phyloP scores from a whole-genome alignment of 768 basidiomycete genomes.

The Termitomyces sp. region DNA sequence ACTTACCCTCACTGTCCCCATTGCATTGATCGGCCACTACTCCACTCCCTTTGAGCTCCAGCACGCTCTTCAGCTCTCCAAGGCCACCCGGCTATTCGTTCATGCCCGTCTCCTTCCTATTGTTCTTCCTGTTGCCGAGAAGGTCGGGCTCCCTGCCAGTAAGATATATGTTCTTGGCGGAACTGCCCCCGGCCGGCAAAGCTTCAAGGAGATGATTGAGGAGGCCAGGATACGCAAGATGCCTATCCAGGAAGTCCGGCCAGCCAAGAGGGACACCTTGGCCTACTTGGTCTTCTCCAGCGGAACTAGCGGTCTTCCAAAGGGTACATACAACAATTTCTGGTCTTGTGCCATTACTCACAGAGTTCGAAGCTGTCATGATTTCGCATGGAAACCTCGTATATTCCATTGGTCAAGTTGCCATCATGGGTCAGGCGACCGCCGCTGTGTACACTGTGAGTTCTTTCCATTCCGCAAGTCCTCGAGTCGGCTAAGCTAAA shows the following conservation, averaged over 20 bases:
- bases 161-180: slow-evolving; percentile 48
- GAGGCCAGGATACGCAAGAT: slow-evolving; percentile 19
- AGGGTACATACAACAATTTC: slow-evolving; percentile 10
- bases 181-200: slow-evolving; percentile 28
- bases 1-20: slow-evolving; percentile 43
- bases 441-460: slow-evolving; percentile 33
- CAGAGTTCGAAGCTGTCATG: slow-evolving; percentile 50
- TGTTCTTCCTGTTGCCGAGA: slow-evolving; percentile 33
- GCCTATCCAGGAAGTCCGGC: slow-evolving; percentile 1
- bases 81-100: slow-evolving; percentile 49
- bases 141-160: slow-evolving; percentile 27
- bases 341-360: neutral
- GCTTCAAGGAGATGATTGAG: slow-evolving; percentile 37
- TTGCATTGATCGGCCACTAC: slow-evolving; percentile 47
- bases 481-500: neutral
- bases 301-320: slow-evolving; percentile 19
- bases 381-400: slow-evolving; percentile 64
- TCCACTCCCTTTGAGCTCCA: slow-evolving; percentile 54
- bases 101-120: slow-evolving; percentile 37
- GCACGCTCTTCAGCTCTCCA: slow-evolving; percentile 41
- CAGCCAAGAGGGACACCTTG: slow-evolving; percentile 14
- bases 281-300: slow-evolving; percentile 21
- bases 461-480: neutral
- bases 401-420: slow-evolving; percentile 34
- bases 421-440: slow-evolving; percentile 23